phyloP scores from a whole-genome alignment of 2,329 filamentous ascomycete genomes.

The Scedosporium apiospermum region DNA sequence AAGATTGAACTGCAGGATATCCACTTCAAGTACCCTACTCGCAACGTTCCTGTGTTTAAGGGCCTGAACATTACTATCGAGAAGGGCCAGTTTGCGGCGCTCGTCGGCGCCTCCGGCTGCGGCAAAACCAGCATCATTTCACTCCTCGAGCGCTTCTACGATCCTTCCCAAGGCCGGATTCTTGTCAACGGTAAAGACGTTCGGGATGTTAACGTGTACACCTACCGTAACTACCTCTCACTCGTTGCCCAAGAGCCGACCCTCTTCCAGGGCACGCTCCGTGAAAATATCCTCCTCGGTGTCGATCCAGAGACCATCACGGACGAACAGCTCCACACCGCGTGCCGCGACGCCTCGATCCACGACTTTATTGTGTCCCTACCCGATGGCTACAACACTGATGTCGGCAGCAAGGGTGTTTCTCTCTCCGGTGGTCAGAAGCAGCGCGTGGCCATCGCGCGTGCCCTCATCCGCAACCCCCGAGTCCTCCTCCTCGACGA shows the following conservation, averaged over 20 bases:
- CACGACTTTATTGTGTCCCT: conserved; percentile 62
- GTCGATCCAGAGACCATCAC: conserved; percentile 43
- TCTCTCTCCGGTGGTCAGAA: conserved; percentile 63
- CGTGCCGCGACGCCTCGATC: conserved; percentile 54
- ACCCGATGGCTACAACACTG: conserved; percentile 58
- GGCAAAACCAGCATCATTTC: conserved; percentile 66
- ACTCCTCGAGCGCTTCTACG: conserved; percentile 62
- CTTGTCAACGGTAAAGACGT: conserved; percentile 55
- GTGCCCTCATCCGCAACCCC: conserved; percentile 58
- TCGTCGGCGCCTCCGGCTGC: conserved; percentile 61
- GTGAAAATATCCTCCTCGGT: conserved; percentile 28
- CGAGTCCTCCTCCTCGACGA: conserved; percentile 61
- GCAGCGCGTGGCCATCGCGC: conserved; percentile 60
- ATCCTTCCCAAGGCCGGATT: conserved; percentile 53
- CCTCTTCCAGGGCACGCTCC: conserved; percentile 47
- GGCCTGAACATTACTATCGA: conserved; percentile 55
- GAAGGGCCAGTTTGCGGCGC: conserved; percentile 59
- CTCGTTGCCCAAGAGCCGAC: conserved; percentile 69
- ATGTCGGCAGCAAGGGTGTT: conserved; percentile 57
- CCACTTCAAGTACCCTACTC: conserved; percentile 51
- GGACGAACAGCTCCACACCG: conserved; percentile 41
- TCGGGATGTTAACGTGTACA: conserved; percentile 43
- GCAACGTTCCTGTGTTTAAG: conserved; percentile 46
- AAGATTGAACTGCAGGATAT: conserved; percentile 47
- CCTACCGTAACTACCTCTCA: conserved; percentile 56